Conservation (phyloP, 306 rosid species). For the Prosopis cineraria region DNA sequence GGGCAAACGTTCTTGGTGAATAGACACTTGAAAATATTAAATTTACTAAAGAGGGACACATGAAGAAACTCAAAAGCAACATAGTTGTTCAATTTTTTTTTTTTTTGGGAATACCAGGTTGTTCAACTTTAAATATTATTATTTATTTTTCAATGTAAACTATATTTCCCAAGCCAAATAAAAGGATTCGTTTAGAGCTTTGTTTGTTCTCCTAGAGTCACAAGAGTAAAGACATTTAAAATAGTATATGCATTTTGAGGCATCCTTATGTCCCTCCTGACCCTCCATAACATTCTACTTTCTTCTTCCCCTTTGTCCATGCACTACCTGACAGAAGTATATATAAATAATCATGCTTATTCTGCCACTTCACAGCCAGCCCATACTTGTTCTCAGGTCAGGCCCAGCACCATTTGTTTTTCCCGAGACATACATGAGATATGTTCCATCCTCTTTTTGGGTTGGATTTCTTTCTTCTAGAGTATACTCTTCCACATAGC, state of each 20-base stretch:
- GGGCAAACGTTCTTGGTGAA: background rate
- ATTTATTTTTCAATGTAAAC: background rate
- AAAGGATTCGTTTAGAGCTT: background rate
- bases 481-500: too few species aligned
- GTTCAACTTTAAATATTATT: background rate
- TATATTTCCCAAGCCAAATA: background rate
- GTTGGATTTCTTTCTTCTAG: too few species aligned
- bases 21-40: slow-evolving; percentile 13
- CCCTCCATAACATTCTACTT: background rate
- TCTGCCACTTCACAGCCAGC: too few species aligned
- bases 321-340: too few species aligned
- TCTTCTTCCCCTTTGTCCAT: background rate
- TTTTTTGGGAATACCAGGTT: background rate
- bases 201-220: background rate
- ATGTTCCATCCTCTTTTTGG: too few species aligned
- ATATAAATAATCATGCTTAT: too few species aligned
- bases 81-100: background rate
- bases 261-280: background rate
- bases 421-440: too few species aligned
- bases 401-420: too few species aligned
- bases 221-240: background rate
- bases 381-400: too few species aligned
- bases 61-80: background rate
- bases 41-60: background rate
- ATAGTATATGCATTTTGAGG: background rate